Conservation (phyloP, 768 basidiomycete genomes). For the Pleurotus salmoneostramineus region DNA sequence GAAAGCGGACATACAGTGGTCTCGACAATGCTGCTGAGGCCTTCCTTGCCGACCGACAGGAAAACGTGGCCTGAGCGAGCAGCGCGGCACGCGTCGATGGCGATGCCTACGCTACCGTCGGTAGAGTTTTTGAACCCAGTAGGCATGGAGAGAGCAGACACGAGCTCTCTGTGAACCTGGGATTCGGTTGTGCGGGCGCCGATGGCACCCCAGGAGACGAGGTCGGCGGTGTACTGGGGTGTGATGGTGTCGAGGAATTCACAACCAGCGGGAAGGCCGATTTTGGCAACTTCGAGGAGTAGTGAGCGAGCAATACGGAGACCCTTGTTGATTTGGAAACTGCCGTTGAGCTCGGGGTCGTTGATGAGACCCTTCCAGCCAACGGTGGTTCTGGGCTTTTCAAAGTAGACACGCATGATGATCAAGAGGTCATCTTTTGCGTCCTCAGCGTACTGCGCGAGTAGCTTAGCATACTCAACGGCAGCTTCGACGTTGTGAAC, state of each 20-base stretch:
- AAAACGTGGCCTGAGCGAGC: constrained; percentile 92
- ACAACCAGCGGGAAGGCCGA: constrained; percentile 91
- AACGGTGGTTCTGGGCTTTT: constrained; percentile 97
- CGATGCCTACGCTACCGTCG: constrained; percentile 87
- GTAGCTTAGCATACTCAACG: constrained; percentile 77
- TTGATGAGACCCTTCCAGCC: constrained; percentile 97
- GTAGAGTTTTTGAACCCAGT: constrained; percentile 99
- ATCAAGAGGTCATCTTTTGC: constrained; percentile 79
- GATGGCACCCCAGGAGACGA: constrained; percentile 92
- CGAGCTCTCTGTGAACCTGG: constrained; percentile 95
- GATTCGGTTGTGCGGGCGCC: constrained; percentile 97
- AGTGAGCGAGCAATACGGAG: constrained; percentile 84
- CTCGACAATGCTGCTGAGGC: constrained; percentile 93
- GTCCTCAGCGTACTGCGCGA: constrained; percentile 75
- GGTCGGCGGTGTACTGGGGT: constrained; percentile 82
- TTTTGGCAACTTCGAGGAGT: constrained; percentile 84
- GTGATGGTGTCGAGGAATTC: constrained; percentile 82
- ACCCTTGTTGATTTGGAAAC: constrained; percentile 97
- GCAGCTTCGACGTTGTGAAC: constrained; percentile 89
- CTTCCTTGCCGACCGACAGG: constrained; percentile 92
- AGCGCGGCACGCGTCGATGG: constrained; percentile 97
- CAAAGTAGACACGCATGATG: constrained; percentile 91
- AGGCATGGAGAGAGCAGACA: constrained; percentile 95
- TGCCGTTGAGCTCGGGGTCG: constrained; percentile 93
- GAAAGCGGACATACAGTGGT: constrained; percentile 32